Evolutionary conservation across 1,284 basidiomycete genomes (phyloP), one percentile per base, ranked within the genome.

Genomic region (Tausonia pullulans): DNA sequence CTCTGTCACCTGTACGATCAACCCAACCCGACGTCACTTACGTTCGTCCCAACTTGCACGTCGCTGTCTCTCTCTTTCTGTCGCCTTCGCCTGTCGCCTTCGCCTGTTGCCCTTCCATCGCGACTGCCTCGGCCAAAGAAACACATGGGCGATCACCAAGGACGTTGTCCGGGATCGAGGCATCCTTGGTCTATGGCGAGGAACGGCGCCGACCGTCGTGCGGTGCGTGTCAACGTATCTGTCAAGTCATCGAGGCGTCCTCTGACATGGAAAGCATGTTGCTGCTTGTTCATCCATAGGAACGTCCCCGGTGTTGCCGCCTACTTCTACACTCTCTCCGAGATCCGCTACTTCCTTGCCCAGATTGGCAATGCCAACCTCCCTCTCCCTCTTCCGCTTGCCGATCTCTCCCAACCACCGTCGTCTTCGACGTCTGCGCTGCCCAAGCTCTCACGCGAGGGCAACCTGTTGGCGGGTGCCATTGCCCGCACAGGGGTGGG

Each of bases 271-370:
- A 51, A 54, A 9, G 8, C 8, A 4, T 11, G 39, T 46, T 48
- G 46, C 44, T 58, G 8, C 41, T 48, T 45, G 6, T 51, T 41
- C 11, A 56, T 48, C 58, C 54, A 40, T 70, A 93, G 91, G 55
- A 96, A 95, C 73, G 86, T 96, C 2, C 94, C 94, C 0, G 93
- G 93, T 6, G 89, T 96, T 8, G 92, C 92, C 3, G 76, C 94
- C 61, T 96, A 96, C 78, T 90, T 96, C 79, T 90, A 93, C 9
- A 81, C 85, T 59, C 79, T 96, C 52, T 90, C 87, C 9, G 83
- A 90, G 68, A 78, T 94, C 54, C 85, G 93, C 8, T 79, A 81
- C 1, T 68, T 83, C 54, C 83, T 91, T 81, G 83, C 87, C 1
- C 80, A 75, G n/a, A 83, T 83, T 2, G 27, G 27, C 27, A 27